Evolutionary conservation across 148 eudicot species (phyloP).

Genomic region (Amaranthus palmeri): DNA sequence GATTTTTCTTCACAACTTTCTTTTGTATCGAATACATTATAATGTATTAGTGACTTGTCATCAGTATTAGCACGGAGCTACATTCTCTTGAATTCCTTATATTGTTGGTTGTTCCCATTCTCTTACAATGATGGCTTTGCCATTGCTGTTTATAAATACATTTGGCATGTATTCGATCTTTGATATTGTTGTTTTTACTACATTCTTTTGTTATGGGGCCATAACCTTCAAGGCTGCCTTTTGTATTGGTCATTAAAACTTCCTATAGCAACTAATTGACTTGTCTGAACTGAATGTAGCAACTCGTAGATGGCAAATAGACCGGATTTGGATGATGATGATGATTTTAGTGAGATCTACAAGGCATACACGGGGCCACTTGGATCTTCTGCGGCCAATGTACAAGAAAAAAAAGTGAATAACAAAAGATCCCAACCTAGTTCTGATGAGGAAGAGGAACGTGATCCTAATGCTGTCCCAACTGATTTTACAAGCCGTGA

Average conservation of each 20-base stretch:
- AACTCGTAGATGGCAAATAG: conserved; percentile 49
- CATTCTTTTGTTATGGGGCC: too few species aligned
- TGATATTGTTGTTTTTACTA: too few species aligned
- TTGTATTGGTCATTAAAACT: not conserved
- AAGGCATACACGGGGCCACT: conserved; percentile 95
- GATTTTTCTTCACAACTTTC: too few species aligned
- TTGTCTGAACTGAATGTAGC: not conserved
- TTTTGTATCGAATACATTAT: too few species aligned
- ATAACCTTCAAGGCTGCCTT: not conserved
- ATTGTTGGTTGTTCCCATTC: too few species aligned
- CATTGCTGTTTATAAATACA: too few species aligned
- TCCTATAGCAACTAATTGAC: not conserved
- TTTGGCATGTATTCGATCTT: too few species aligned
- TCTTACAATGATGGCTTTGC: too few species aligned
- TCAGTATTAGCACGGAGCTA: too few species aligned
- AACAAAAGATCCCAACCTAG: conserved; percentile 56
- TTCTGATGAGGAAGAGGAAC: conserved; percentile 85
- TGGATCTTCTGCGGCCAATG: conserved; percentile 50
- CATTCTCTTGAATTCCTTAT: too few species aligned
- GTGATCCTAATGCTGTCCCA: conserved; percentile 98
- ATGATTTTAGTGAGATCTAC: conserved; percentile 88
- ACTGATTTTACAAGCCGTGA: conserved; percentile 98
- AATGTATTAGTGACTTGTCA: too few species aligned
- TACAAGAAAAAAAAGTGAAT: conserved; percentile 40
- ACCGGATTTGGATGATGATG: conserved; percentile 76